Conservation (phyloP, 1,139 yeast species). For the Saccharomyces hybrid region DNA sequence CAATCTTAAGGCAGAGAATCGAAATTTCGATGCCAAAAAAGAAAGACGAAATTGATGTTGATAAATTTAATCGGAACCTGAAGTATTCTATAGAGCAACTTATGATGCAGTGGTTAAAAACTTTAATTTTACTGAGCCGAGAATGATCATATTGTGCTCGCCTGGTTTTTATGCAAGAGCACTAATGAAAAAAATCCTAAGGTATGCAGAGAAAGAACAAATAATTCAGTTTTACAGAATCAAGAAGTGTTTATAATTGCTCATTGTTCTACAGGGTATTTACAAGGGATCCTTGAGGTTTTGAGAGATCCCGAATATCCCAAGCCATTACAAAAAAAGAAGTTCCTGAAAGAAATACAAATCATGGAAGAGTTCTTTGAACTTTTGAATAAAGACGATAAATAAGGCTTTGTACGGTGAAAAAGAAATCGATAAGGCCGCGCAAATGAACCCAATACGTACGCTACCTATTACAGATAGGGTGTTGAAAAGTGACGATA, state of each 20-base stretch:
- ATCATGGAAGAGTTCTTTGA: constrained; percentile 69
- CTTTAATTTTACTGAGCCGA: constrained; percentile 59
- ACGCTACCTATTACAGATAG: constrained; percentile 70
- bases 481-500: constrained; percentile 68
- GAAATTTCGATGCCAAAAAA: constrained; percentile 86
- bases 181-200: constrained; percentile 48
- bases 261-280: constrained; percentile 81
- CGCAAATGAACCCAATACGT: constrained; percentile 66
- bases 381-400: constrained; percentile 64
- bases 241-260: constrained; percentile 63
- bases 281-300: constrained; percentile 83
- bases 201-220: constrained; percentile 46
- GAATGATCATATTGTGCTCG: constrained; percentile 72
- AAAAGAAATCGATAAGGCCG: constrained; percentile 67
- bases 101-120: constrained; percentile 58
- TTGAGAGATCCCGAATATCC: constrained; percentile 60
- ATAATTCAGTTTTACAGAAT: constrained; percentile 47
- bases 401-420: constrained; percentile 90
- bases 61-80: too few species aligned
- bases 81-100: too few species aligned
- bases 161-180: constrained; percentile 64
- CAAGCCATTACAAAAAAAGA: constrained; percentile 58
- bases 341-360: constrained; percentile 59
- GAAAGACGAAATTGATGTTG: constrained; percentile 66
- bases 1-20: constrained; percentile 64